Evolutionary conservation across 805 yeast genomes (phyloP).

Genomic region (Naumovozyma baii): DNA sequence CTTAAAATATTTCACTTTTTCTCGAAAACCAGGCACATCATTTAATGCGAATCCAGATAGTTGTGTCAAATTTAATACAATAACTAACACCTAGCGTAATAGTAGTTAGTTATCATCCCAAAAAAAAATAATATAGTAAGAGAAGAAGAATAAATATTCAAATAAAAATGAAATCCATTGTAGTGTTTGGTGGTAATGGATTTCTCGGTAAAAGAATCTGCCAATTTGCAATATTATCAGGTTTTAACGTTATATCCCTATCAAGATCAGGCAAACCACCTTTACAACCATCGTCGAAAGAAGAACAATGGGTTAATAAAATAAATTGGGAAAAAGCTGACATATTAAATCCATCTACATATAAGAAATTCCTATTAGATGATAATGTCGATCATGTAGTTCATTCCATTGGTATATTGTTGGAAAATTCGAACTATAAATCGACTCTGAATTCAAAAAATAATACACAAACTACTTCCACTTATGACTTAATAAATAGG

Average conservation of each 20-base stretch:
- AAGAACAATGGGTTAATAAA: slow-evolving; percentile 40
- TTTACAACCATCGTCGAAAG: slow-evolving; percentile 25
- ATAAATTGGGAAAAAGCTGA: slow-evolving; percentile 64
- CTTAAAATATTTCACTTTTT: too few species aligned
- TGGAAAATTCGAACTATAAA: slow-evolving; percentile 66
- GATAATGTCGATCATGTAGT: slow-evolving; percentile 45
- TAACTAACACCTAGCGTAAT: too few species aligned
- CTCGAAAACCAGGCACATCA: too few species aligned
- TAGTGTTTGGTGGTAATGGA: slow-evolving; percentile 85
- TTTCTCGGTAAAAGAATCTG: slow-evolving; percentile 68
- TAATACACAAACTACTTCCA: slow-evolving; percentile 24
- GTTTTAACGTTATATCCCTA: slow-evolving; percentile 60
- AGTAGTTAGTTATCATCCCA: too few species aligned
- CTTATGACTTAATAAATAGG: slow-evolving; percentile 56
- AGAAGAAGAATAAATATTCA: too few species aligned
- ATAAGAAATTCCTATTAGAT: slow-evolving; percentile 37
- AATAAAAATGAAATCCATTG: slow-evolving; percentile 26
- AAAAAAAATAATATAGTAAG: too few species aligned
- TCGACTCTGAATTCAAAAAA: slow-evolving; percentile 17
- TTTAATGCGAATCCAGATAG: too few species aligned
- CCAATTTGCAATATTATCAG: slow-evolving; percentile 51
- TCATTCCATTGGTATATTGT: slow-evolving; percentile 69
- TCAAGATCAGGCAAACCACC: slow-evolving; percentile 54
- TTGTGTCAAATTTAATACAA: too few species aligned
- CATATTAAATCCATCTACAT: slow-evolving; percentile 54